phyloP scores from a whole-genome alignment of 345 rosid species.

The rapeseed (Brassica napus) region Da-Ae NC_063441.1:19157001-19157500 shows the following conservation, averaged over 20 bases:
- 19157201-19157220: not conserved
- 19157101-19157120: not conserved
- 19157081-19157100: not conserved
- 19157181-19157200: not conserved
- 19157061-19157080: not conserved
- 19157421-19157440: not conserved
- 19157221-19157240: not conserved
- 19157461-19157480: not conserved
- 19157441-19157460: not conserved
- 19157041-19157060: not conserved
- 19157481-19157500: too few relatives aligned
- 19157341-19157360: not conserved
- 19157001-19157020: too few relatives aligned
- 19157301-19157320: not conserved
- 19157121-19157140: not conserved
- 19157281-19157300: not conserved
- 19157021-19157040: too few relatives aligned
- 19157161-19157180: not conserved
- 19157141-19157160: not conserved
- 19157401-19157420: too few relatives aligned
- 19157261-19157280: not conserved
- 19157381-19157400: not conserved
- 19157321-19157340: not conserved
- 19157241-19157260: not conserved
- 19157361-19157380: not conserved